Evolutionary conservation across 192 early-diverging fungal genomes (phyloP), one percentile per base, ranked within the genome.

Genomic region (Podila verticillata): DNA sequence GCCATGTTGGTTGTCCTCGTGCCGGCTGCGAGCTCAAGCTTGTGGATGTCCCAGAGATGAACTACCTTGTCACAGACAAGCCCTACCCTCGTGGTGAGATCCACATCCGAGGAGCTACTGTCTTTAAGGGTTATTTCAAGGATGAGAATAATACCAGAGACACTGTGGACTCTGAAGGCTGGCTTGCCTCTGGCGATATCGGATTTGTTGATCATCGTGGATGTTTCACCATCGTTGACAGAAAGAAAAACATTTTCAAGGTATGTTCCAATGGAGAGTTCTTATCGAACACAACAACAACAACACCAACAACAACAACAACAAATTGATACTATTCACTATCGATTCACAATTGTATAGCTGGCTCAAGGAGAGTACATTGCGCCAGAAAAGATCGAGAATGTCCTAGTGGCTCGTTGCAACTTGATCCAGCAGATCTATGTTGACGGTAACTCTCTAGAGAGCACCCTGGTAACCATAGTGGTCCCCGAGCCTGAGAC

Each of bases 381-480:
- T 78, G 94, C 96, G 0, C 95, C 96, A 34, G 97, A 98, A 74
- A 96, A 96, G 74, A 87, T 97, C 30, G 96, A 98, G 70, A 92
- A 90, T 66, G 81, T 86, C 19, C 83, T 86, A 19, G 56, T 34
- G 49, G 69, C 72, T 12, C 80, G 74, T 19, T 77, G 80, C 63
- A 68, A 72, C 54, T 49, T 88, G 4, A 39, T 91, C 31, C 36
- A 82, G 39, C 87, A 90, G 66, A 81, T 87, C 44, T 90, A 82
- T 63, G 83, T 91, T 3, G 79, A 89, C 35, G 89, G 90, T 56
- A 85, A 91, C 59, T 82, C 82, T 1, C 51, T 89, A 34, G 72
- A 87, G 54, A 60, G 58, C 29, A 82, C 67, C 17, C 73, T 91
- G 7, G 89, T 90, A 19, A 82, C 74, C 10, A 58, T 91, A 7